Base-by-base conservation (phyloP, 1,284 basidiomycete genomes). In the Moesziomyces antarcticus region DNA sequence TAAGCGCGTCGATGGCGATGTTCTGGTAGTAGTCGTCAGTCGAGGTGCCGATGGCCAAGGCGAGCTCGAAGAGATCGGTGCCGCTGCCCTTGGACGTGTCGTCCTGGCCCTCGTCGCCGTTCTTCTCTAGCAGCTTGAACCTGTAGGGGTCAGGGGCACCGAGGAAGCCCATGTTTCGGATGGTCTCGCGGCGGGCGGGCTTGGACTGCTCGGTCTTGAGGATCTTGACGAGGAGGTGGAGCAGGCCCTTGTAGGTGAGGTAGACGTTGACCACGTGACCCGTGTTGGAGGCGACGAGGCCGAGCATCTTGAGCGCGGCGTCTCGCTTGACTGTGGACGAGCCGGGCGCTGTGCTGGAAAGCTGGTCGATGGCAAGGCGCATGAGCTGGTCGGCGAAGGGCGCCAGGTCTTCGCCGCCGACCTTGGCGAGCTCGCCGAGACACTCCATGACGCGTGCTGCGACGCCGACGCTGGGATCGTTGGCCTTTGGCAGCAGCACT, bases 71-170 rank as follows among this genome's bases (percentile, higher is more conserved):
- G 30, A 89, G 87, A 74, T 89, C 88, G 25, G 88, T 88, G 30
- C 86, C 85, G 47, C 86, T 85, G 41, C 86, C 85, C 14, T 85
- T 85, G 16, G 85, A 79, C 35, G 85, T 83, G 65, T 87, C 65
- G 87, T 85, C 64, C 27, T 85, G 88, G 0, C 90, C 90, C 79
- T 95, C 93, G 60, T 88, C 89, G 0, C 88, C 86, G 22, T 88
- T 88, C 67, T 93, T 93, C 76, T 94, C 93, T 53, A 93, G 89
- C 0, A 91, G 88, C 85, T 82, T 95, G 80, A 96, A 91, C 78
- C 92, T 88, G 85, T 98, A 99, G 0, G 97, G 97, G 85, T 99
- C 97, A 33, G 99, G 86, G n/a, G 97, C 97, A 64, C 97, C 97
- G 5, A 99, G 87, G 64, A 97, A 94, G 71, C 97, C 97, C 79